Evolutionary conservation across 805 yeast genomes (phyloP).

Genomic region (Candida pseudofarinosa): DNA sequence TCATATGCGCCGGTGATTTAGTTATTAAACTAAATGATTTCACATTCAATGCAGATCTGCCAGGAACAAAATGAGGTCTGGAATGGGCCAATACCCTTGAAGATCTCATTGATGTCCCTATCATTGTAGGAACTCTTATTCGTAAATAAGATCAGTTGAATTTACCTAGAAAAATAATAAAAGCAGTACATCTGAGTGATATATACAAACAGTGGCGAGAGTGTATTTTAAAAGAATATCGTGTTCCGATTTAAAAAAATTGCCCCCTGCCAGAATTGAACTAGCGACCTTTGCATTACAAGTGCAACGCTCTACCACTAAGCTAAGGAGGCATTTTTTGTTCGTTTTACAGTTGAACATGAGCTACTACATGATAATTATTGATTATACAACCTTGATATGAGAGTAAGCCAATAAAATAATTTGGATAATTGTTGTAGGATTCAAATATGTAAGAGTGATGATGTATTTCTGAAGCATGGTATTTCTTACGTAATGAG

Average conservation of each 20-base stretch:
- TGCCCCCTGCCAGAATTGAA: conserved; percentile 88
- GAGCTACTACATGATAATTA: no score
- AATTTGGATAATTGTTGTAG: no score
- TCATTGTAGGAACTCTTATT: not conserved
- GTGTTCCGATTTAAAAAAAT: conserved; percentile 1
- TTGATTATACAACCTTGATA: no score
- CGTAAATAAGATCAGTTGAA: no score
- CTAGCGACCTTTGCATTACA: conserved; percentile 98
- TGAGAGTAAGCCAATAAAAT: no score
- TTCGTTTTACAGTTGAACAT: no score
- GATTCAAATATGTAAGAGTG: no score
- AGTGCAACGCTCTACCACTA: conserved; percentile 99
- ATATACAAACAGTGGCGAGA: not conserved
- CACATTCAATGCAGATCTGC: not conserved
- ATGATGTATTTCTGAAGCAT: no score
- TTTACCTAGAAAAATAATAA: not conserved
- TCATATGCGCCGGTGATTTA: not conserved
- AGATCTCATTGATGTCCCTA: not conserved
- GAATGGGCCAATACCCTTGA: not conserved
- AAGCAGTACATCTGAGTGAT: not conserved
- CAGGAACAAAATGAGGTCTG: not conserved
- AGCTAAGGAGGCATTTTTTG: conserved; percentile 83
- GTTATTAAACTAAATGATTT: not conserved
- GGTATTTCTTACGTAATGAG: no score
- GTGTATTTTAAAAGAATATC: not conserved